phyloP scores from a whole-genome alignment of 768 basidiomycete genomes.

The Tylopilus sp. region DNA sequence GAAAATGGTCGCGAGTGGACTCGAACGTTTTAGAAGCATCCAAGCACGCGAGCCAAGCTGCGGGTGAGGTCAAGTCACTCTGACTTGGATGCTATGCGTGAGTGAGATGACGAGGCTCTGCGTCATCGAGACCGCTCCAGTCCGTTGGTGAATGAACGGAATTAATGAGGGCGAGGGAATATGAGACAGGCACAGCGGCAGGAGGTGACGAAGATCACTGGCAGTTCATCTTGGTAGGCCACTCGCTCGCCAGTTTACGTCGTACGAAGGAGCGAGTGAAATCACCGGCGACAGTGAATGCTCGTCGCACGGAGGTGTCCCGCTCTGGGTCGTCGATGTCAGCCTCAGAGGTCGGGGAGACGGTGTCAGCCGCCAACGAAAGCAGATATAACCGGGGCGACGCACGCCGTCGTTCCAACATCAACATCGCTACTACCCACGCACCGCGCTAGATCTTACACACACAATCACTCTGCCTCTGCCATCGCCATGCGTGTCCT shows the following conservation, averaged over 20 bases:
- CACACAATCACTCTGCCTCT: constrained; percentile 8
- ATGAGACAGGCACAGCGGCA: neutral
- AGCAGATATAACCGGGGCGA: constrained; percentile 12
- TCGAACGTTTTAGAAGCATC: neutral
- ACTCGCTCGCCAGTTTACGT: neutral
- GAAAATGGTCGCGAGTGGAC: neutral
- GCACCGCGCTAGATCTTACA: constrained; percentile 2
- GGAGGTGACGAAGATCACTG: neutral
- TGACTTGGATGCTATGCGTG: neutral
- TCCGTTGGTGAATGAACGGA: neutral
- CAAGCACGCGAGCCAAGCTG: neutral
- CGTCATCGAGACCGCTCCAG: neutral
- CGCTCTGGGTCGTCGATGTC: neutral
- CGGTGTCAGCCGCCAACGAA: constrained; percentile 22
- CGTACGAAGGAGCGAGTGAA: neutral
- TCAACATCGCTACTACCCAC: constrained; percentile 2
- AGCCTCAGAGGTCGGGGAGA: constrained; percentile 13
- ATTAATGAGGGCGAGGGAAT: neutral
- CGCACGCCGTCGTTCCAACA: neutral
- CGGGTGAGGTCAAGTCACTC: neutral
- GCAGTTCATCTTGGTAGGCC: neutral
- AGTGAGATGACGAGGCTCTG: neutral
- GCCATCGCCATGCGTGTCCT: constrained; percentile 27
- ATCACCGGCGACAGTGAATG: neutral
- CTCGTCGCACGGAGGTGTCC: too few species aligned